phyloP scores from a whole-genome alignment of 345 rosid species.

The Draba incana region DNA sequence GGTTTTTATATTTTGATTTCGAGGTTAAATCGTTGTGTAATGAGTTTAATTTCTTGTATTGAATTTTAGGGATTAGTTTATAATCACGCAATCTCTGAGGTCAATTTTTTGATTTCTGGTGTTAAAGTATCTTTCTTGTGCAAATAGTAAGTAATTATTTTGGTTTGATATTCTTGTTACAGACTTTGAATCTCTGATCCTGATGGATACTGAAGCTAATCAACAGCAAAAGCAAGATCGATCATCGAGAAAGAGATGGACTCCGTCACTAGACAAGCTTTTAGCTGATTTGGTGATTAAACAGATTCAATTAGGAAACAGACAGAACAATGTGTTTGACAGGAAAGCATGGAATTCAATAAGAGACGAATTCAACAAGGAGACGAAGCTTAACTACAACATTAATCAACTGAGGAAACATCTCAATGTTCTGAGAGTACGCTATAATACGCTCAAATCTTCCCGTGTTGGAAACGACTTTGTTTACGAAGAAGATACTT shows the following conservation, averaged over 20 bases:
- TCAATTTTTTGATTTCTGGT: not conserved
- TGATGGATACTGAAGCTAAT: constrained; percentile 60
- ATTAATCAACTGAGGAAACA: constrained; percentile 84
- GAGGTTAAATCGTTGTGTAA: not conserved
- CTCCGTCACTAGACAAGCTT: constrained; percentile 60
- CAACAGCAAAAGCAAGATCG: constrained; percentile 65
- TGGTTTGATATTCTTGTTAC: not conserved
- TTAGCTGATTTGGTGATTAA: constrained; percentile 77
- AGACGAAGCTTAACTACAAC: constrained; percentile 68
- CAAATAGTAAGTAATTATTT: too few relatives aligned
- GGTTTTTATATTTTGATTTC: not conserved
- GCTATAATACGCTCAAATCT: constrained; percentile 61
- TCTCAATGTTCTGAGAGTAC: constrained; percentile 71
- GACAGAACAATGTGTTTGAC: constrained; percentile 69
- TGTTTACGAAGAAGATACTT: constrained; percentile 59
- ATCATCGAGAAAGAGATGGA: constrained; percentile 72
- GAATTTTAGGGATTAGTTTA: not conserved
- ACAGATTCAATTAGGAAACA: constrained; percentile 71
- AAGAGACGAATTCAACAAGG: constrained; percentile 64
- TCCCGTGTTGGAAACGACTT: constrained; percentile 58
- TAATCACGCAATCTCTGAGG: not conserved
- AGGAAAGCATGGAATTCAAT: constrained; percentile 76
- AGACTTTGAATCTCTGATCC: constrained; percentile 1
- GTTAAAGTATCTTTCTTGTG: constrained; percentile 2
- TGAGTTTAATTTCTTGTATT: constrained; percentile 7